Evolutionary conservation across 2,329 filamentous ascomycete genomes (phyloP), one percentile per base, ranked within the genome.

Genomic region (Tolypocladium capitatum): DNA sequence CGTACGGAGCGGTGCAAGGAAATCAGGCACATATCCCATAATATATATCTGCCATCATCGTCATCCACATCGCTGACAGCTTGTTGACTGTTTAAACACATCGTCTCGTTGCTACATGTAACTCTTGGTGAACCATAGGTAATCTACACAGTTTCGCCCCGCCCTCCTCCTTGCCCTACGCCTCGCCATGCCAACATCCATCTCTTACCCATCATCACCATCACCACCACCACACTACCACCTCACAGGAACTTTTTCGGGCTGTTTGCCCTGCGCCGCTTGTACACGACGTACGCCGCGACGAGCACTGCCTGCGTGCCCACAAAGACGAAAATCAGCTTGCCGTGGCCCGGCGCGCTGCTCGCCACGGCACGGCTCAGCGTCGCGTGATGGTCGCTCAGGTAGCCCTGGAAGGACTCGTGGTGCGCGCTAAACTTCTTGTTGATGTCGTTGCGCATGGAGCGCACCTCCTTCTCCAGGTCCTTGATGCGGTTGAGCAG

Each of bases 181-280:
- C n/a, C n/a, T n/a, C n/a, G n/a, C n/a, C 14, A 27, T 2, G 21
- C 38, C n/a, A 11, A 41, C 7, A 41, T 32, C 13, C 31, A 32
- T 32, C 45, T 27, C 24, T 43, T 34, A 7, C 3, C 18, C 43
- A 47, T 10, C 41, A 34, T 16, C 21, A 9, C 21, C 52, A 70
- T 84, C 45, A 75, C 82, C 45, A 76, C 74, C 46, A 63, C 64
- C 3, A 3, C 36, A 31, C n/a, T 11, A 14, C 34, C 21, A 13
- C 10, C 47, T 60, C 72, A 95, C 62, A 95, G 69, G 65, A 89
- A 96, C 70, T 96, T 96, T 75, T 95, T 95, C n/a, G 87, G 87
- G 64, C 81, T 79, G 53, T 74, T 80, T 35, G 78, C 74, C 67
- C 83, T 79, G 60, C 84, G 81, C 57, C 81, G 77, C 76, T 94